Base-by-base conservation (phyloP, 106 monocot species). In the Apostasia shenzhenica region DNA sequence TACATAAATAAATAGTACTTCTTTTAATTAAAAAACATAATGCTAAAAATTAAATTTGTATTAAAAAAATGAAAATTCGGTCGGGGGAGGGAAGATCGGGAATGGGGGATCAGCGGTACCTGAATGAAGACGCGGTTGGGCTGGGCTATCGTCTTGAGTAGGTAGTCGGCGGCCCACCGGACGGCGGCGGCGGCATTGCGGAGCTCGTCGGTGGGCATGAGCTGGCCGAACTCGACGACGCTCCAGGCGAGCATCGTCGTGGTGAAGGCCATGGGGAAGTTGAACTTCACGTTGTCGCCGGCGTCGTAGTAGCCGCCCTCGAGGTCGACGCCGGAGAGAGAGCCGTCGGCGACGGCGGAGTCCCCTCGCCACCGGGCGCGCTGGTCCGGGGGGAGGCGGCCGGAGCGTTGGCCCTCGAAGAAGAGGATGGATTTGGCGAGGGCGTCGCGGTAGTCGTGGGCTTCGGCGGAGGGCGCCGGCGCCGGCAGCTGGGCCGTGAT, bases 351-450 rank as follows among this genome's bases (percentile, higher is more conserved):
- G 13, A 79, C 52, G 1, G 66, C 95, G 1, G 95, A 95, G 69
- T 91, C 78, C 6, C 79, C 66, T 14, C 95, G 74, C 91, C 91
- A 95, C 2, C 39, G 26, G 6, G 71, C 69, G 12, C 84, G 59
- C 72, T 95, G 95, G 48, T 65, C 76, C 7, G 81, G 52, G 11
- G 95, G 95, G 8, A 95, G 86, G 26, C 72, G 72, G 38, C 94
- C 95, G 12, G 95, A 95, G 8, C 95, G 72, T 72, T 95, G 95
- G 43, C 95, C 95, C 71, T 95, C 91, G 61, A 95, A 95, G 80
- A 91, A 95, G 44, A 91, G 74, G 40, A 95, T 91, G 37, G 88
- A 88, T 64, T 95, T 95, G 45, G 83, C 1, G 47, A 91, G 76
- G 8, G 95, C 95, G 48, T 91, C 95, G 14, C 37, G 67, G 82